Percentiles rank a stretch among this genome's conserved stretches.
Evolutionary conservation across 2,329 filamentous ascomycete species (phyloP).

Genomic region (Biscogniauxia sp.): DNA sequence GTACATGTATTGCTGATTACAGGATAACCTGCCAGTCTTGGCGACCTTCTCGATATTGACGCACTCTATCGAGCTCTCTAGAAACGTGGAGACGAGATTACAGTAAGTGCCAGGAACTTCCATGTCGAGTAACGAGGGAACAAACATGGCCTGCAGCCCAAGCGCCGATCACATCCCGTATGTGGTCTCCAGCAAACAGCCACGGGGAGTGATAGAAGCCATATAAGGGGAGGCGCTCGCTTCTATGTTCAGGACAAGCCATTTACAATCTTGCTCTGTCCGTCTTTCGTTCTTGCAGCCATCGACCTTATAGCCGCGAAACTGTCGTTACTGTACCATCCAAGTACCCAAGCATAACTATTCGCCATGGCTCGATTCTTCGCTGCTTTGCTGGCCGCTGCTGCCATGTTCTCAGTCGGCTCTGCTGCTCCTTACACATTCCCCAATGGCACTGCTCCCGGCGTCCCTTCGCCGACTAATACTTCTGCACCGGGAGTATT

Average conservation of each 20-base stretch:
- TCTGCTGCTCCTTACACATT: conserved; percentile 25
- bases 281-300: conserved; percentile 13
- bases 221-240: conserved; percentile 24
- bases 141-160: neutral
- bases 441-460: conserved; percentile 17
- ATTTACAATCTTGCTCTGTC: conserved; percentile 1
- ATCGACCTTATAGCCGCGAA: conserved; percentile 8
- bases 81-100: conserved; percentile 11
- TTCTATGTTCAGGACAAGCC: conserved; percentile 6
- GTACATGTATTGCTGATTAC: conserved; percentile 14
- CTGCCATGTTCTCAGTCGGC: conserved; percentile 26
- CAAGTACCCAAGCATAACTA: conserved; percentile 5
- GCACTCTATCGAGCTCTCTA: conserved; percentile 11
- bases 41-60: conserved; percentile 15
- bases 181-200: neutral
- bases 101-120: conserved; percentile 10
- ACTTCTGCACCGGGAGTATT: neutral
- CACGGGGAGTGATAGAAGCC: neutral
- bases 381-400: conserved; percentile 27
- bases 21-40: conserved; percentile 13
- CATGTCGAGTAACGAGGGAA: conserved; percentile 8
- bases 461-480: conserved; percentile 7
- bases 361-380: conserved; percentile 32
- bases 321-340: conserved; percentile 7
- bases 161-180: neutral